Conservation (phyloP, 257 asterid species). For the Asclepias syriaca region DNA sequence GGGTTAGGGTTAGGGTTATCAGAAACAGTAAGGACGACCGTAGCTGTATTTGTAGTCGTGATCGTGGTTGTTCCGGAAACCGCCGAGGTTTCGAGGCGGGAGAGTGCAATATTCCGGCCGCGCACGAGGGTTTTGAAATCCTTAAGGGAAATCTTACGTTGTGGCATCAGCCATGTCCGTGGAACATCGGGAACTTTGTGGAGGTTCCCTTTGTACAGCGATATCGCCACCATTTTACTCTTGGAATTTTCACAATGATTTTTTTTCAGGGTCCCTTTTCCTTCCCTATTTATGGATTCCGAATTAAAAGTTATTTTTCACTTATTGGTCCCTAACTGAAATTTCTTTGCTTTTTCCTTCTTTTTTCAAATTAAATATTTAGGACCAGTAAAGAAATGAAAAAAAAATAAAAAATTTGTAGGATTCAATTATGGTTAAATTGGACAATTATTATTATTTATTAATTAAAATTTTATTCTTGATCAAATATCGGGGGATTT, state of each 20-base stretch:
- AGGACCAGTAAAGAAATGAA: no score
- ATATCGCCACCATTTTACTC: constrained; percentile 61
- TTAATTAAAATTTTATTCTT: no score
- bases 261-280: neutral
- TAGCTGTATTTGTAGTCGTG: no score
- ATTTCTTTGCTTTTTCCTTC: neutral
- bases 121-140: constrained; percentile 57
- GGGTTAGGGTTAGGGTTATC: constrained; percentile 41
- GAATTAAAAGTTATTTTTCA: neutral
- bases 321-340: no score
- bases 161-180: constrained; percentile 67
- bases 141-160: constrained; percentile 51
- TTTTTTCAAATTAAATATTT: no score
- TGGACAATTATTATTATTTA: no score
- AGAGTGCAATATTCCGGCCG: constrained; percentile 69
- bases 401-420: no score
- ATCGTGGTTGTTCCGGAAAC: constrained; percentile 4
- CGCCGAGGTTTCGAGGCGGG: constrained; percentile 35
- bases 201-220: constrained; percentile 85
- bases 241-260: neutral
- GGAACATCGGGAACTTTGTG: constrained; percentile 65
- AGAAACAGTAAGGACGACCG: neutral
- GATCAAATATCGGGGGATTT: no score
- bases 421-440: no score
- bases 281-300: neutral